A percentile compares a stretch with the other conserved stretches of the same genome.
Conservation (phyloP, 2,329 filamentous ascomycete species). For the Penicillium sp. region DNA sequence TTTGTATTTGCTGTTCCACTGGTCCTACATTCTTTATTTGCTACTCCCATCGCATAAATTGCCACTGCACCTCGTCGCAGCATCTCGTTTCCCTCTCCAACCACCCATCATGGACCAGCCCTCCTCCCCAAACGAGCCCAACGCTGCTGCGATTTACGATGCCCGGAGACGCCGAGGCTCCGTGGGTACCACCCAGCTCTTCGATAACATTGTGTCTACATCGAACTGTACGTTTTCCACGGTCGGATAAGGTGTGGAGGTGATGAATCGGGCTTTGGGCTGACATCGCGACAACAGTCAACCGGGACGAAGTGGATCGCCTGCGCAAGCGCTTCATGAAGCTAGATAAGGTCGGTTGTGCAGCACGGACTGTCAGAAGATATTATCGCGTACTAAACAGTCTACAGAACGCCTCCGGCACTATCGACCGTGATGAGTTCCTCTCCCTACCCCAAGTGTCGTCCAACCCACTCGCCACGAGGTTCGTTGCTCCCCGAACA, state of each 20-base stretch:
- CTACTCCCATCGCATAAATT: not conserved
- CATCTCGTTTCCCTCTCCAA: slow-evolving; percentile 1
- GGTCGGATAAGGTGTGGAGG: not conserved
- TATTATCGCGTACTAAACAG: slow-evolving; percentile 1
- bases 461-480: slow-evolving; percentile 93
- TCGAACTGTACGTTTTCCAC: slow-evolving; percentile 75
- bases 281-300: slow-evolving; percentile 60
- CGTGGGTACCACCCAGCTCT: slow-evolving; percentile 62
- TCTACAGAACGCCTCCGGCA: slow-evolving; percentile 87
- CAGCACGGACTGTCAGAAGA: not conserved
- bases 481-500: slow-evolving; percentile 53
- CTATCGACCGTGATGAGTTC: slow-evolving; percentile 98
- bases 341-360: slow-evolving; percentile 75
- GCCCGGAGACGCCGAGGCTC: slow-evolving; percentile 45
- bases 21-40: not conserved
- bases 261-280: slow-evolving; percentile 1
- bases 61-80: not conserved
- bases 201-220: slow-evolving; percentile 94
- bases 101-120: slow-evolving; percentile 32
- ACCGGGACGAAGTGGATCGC: slow-evolving; percentile 94
- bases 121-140: slow-evolving; percentile 33
- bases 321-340: slow-evolving; percentile 99
- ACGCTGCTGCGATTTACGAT: slow-evolving; percentile 47
- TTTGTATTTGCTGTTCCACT: not conserved
- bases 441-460: slow-evolving; percentile 95